A percentile compares a stretch with the other conserved stretches of the same genome.
phyloP scores from a whole-genome alignment of 164 flowering plant genomes.

The Warburgia ugandensis region DNA sequence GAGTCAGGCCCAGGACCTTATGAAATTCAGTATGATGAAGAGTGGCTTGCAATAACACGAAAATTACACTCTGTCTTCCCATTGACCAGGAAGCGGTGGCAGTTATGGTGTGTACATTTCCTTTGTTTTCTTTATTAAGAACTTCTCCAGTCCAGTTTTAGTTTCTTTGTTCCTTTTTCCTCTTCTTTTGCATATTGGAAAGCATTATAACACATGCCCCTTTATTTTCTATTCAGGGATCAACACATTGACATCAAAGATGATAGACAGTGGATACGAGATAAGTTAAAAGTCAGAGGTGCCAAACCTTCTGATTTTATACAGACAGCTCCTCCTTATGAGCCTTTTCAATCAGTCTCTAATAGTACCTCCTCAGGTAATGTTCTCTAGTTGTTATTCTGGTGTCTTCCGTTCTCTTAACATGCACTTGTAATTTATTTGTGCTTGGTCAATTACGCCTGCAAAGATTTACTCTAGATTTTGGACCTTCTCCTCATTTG shows the following conservation, averaged over 20 bases:
- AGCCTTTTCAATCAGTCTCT: slow-evolving; percentile 36
- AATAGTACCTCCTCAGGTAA: slow-evolving; percentile 34
- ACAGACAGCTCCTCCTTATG: slow-evolving; percentile 48
- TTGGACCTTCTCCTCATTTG: too few species aligned
- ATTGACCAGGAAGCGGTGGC: slow-evolving; percentile 28
- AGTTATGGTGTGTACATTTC: slow-evolving; percentile 40
- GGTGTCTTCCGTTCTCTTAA: not conserved
- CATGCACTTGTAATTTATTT: too few species aligned
- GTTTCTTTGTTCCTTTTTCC: not conserved
- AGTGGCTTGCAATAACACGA: slow-evolving; percentile 87
- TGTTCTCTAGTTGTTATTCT: not conserved
- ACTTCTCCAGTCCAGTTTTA: not conserved
- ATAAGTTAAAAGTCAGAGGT: slow-evolving; percentile 50
- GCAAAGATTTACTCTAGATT: too few species aligned
- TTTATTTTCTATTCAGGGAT: slow-evolving; percentile 27
- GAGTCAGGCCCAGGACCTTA: slow-evolving; percentile 75
- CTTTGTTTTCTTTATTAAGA: not conserved
- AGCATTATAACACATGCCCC: not conserved
- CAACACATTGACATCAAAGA: slow-evolving; percentile 40
- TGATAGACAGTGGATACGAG: slow-evolving; percentile 54
- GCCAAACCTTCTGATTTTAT: slow-evolving; percentile 68
- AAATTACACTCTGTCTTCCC: slow-evolving; percentile 58
- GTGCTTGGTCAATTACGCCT: too few species aligned
- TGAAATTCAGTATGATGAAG: slow-evolving; percentile 89
- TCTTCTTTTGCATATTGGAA: not conserved